Percentiles rank a stretch among this genome's conserved stretches.
phyloP scores from a whole-genome alignment of 805 yeast species.

The Suhomyces canberraensis region DNA sequence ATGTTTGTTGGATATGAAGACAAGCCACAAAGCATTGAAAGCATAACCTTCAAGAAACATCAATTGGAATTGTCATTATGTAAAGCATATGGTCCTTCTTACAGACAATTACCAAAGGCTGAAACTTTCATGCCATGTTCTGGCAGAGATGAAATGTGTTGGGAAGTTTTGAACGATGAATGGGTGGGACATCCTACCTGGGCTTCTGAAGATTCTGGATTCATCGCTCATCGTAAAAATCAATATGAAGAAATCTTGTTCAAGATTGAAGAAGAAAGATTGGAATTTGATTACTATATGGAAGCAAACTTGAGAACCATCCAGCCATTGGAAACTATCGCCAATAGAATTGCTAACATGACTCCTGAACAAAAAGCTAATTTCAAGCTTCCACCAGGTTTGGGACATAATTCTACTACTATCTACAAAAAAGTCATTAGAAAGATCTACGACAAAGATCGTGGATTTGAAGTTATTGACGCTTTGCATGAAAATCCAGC shows the following conservation, averaged over 20 bases:
- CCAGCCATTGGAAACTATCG: slow-evolving; percentile 92
- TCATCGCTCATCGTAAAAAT: slow-evolving; percentile 97
- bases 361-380: slow-evolving; percentile 79
- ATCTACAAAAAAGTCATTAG: slow-evolving; percentile 92
- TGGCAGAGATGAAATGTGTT: slow-evolving; percentile 98
- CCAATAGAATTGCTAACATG: slow-evolving; percentile 92
- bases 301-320: slow-evolving; percentile 93
- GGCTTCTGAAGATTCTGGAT: slow-evolving; percentile 99
- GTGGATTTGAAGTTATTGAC: slow-evolving; percentile 94
- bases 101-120: slow-evolving; percentile 85
- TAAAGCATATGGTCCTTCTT: slow-evolving; percentile 93
- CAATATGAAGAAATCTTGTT: slow-evolving; percentile 95
- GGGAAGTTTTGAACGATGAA: slow-evolving; percentile 97
- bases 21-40: slow-evolving; percentile 82
- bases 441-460: slow-evolving; percentile 88
- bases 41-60: slow-evolving; percentile 84
- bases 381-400: slow-evolving; percentile 86
- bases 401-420: slow-evolving; percentile 87
- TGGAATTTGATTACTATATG: slow-evolving; percentile 93
- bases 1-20: slow-evolving; percentile 86
- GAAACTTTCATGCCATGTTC: slow-evolving; percentile 97
- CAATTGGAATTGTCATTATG: slow-evolving; percentile 85
- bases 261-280: slow-evolving; percentile 97
- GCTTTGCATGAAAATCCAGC: slow-evolving; percentile 95
- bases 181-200: slow-evolving; percentile 99